A percentile compares a stretch with the other conserved stretches of the same genome.
Conservation (phyloP, 140 eudicot genomes). For the Ambrosia hybrid region DNA sequence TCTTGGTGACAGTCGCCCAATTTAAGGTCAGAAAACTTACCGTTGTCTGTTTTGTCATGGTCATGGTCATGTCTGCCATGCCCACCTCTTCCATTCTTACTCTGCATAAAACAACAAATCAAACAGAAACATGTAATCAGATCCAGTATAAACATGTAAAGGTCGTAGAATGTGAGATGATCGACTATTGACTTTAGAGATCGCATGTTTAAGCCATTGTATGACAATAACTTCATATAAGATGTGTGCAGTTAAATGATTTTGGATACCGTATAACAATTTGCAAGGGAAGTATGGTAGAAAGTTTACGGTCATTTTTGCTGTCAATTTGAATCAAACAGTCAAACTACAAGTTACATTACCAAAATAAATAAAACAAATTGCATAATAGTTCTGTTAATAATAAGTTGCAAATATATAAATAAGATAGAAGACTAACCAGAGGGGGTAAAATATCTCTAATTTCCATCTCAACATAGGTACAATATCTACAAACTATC, state of each 20-base stretch:
- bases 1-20: conserved; percentile 18
- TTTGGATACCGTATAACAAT: too few relatives aligned
- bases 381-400: background rate
- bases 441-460: conserved; percentile 58
- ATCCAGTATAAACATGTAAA: background rate
- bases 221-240: too few relatives aligned
- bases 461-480: conserved; percentile 49
- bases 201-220: too few relatives aligned
- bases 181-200: too few relatives aligned
- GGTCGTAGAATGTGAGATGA: too few relatives aligned
- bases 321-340: too few relatives aligned
- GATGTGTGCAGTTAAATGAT: too few relatives aligned
- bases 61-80: conserved; percentile 26
- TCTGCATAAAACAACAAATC: conserved; percentile 38
- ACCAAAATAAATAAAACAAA: background rate
- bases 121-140: background rate
- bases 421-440: conserved; percentile 42
- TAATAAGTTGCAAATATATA: conserved; percentile 6
- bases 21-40: conserved; percentile 21
- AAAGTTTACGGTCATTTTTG: too few relatives aligned
- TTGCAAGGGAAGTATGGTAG: too few relatives aligned
- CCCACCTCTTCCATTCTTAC: conserved; percentile 37
- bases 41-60: conserved; percentile 17
- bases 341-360: too few relatives aligned
- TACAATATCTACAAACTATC: conserved; percentile 57